phyloP scores from a whole-genome alignment of 352 stramenopile genomes.

The Globisporangium orthogonon region DNA sequence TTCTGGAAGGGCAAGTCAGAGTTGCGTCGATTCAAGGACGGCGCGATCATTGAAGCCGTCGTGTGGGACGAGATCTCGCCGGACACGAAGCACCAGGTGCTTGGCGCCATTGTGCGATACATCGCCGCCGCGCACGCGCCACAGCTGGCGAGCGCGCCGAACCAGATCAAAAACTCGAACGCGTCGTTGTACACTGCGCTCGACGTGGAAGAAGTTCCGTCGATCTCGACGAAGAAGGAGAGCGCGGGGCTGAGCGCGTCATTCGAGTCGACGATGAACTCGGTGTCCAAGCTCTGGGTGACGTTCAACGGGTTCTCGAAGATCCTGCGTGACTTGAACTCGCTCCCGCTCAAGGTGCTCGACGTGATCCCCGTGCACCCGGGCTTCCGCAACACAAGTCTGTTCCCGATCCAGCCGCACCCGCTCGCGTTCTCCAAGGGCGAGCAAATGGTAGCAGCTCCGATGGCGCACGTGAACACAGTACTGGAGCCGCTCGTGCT shows the following conservation, averaged over 20 bases:
- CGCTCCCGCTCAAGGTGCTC: constrained; percentile 81
- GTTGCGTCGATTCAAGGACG: constrained; percentile 88
- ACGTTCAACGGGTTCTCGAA: constrained; percentile 82
- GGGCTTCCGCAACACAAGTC: constrained; percentile 82
- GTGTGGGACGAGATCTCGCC: constrained; percentile 80
- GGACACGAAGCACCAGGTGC: constrained; percentile 62
- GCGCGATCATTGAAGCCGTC: constrained; percentile 84
- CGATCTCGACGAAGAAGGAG: constrained; percentile 31
- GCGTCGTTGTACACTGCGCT: constrained; percentile 57
- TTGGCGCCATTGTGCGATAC: constrained; percentile 74
- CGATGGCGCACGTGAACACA: constrained; percentile 60
- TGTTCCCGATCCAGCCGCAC: constrained; percentile 78
- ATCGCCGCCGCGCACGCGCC: constrained; percentile 64
- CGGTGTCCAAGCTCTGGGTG: constrained; percentile 64
- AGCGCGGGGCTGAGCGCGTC: constrained; percentile 28
- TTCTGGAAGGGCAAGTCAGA: constrained; percentile 89
- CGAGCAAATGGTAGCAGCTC: constrained; percentile 43
- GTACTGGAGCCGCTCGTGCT: constrained; percentile 70
- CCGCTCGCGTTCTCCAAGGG: constrained; percentile 79
- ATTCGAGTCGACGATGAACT: constrained; percentile 75
- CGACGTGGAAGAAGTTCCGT: constrained; percentile 45
- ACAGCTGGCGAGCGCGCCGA: constrained; percentile 26
- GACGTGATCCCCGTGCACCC: constrained; percentile 75
- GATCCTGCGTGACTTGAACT: constrained; percentile 66
- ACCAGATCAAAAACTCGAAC: constrained; percentile 72